Evolutionary conservation across 441 rosid species (phyloP).

Genomic region (Jatropha podagrica): DNA sequence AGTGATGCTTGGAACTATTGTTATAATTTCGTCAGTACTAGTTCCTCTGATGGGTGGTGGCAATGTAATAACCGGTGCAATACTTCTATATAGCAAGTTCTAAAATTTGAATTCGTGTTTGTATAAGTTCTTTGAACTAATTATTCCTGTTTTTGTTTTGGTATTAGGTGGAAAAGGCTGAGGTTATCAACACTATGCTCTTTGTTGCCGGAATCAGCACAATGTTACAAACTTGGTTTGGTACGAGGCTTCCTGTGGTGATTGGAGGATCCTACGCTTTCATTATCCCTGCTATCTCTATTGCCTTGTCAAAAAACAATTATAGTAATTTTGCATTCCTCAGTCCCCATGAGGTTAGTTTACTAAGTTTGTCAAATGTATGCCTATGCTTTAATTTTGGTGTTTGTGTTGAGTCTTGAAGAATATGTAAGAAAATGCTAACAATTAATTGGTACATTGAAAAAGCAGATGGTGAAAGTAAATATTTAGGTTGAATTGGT

Average conservation of each 20-base stretch:
- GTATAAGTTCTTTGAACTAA: background rate
- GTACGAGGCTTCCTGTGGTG: constrained; percentile 75
- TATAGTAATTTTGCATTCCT: constrained; percentile 14
- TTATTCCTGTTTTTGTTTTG: background rate
- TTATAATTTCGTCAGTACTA: constrained; percentile 58
- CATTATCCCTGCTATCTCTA: constrained; percentile 64
- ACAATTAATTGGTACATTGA: background rate
- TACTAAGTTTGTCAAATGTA: constrained; percentile 2
- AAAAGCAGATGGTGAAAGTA: background rate
- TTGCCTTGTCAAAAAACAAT: constrained; percentile 50
- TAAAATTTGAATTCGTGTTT: background rate
- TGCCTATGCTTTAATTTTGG: background rate
- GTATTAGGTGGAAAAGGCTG: constrained; percentile 71
- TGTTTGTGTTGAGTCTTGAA: background rate
- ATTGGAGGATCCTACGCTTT: constrained; percentile 75
- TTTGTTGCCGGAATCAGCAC: constrained; percentile 80
- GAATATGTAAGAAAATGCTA: background rate
- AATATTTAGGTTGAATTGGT: background rate
- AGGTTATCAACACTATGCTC: constrained; percentile 62
- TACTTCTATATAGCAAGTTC: background rate
- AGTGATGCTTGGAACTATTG: constrained; percentile 81
- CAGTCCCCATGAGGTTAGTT: constrained; percentile 53
- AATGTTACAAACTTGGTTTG: constrained; percentile 59
- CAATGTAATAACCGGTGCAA: constrained; percentile 42
- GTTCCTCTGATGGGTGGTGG: constrained; percentile 86